Conservation (phyloP, 495 filamentous ascomycete genomes). For the Penicillium pulvis region DNA sequence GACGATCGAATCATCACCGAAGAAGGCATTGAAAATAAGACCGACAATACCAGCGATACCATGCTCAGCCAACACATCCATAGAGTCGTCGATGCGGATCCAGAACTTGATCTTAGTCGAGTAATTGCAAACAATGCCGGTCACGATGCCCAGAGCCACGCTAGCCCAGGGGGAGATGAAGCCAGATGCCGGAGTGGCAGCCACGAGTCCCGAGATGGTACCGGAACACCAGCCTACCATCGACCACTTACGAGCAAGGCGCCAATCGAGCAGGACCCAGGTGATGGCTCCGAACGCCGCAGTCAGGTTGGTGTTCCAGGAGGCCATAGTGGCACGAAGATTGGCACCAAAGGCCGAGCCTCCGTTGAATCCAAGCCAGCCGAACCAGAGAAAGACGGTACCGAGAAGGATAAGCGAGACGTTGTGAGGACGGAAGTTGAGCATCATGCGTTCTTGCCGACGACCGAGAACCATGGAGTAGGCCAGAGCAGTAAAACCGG, state of each 20-base stretch:
- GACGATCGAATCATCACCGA: conserved; percentile 86
- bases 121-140: conserved; percentile 90
- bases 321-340: conserved; percentile 91
- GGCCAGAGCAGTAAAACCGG: conserved; percentile 87
- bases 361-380: conserved; percentile 98
- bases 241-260: conserved; percentile 95
- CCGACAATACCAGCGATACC: conserved; percentile 92
- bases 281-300: conserved; percentile 85
- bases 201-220: conserved; percentile 85
- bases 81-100: conserved; percentile 90
- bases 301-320: conserved; percentile 94
- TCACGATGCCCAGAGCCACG: conserved; percentile 80
- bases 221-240: conserved; percentile 99
- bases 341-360: conserved; percentile 97
- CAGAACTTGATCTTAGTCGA: conserved; percentile 97
- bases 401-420: conserved; percentile 96
- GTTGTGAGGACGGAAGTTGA: conserved; percentile 94
- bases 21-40: conserved; percentile 88
- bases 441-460: conserved; percentile 99
- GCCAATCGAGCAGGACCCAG: conserved; percentile 93
- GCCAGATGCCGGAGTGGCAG: conserved; percentile 86
- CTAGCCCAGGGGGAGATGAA: conserved; percentile 89
- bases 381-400: conserved; percentile 95
- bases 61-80: conserved; percentile 99
- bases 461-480: conserved; percentile 95